Base-by-base conservation (phyloP, 2,329 filamentous ascomycete species). In the Cryphonectria carpinicola region DNA sequence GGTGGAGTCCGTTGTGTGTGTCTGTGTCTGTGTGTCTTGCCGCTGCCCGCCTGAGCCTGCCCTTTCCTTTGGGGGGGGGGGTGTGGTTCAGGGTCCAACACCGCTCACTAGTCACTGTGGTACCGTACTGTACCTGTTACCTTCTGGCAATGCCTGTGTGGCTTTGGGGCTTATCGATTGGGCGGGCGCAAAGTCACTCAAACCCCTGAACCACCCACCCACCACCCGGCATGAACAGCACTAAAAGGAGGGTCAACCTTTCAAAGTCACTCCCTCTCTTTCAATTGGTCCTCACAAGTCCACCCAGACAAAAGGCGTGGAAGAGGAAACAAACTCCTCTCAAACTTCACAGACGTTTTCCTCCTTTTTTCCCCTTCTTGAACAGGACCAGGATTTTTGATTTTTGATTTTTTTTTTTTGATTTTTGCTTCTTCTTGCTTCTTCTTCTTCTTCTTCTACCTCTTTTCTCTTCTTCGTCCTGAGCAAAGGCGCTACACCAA, bases 91-190 rank as follows among this genome's bases (percentile, higher is more conserved):
- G 39, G 61, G 61, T 25, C 61, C 43, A 58, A 58, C 7, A 17
- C 28, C n/a, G 2, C n/a, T 28, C 13, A 58, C 13, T 35, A n/a
- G 46, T 8, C 46, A 32, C 25, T 19, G 25, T 17, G 43, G 54
- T 28, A 58, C 54, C 7, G 54, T 19, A 35, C n/a, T 35, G 46
- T 49, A 49, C 46, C 19, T 39, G 37, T 39, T 39, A 25, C 5
- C 39, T 17, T 28, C 25, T 65, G 28, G 41, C 32, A 49, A 8
- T 49, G 46, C 46, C 32, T 32, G 19, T 39, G 46, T 68, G 60
- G 66, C 60, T 68, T 68, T 63, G 54, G 49, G 56, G 58, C 60
- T 68, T 68, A 64, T 68, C 66, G 60, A 64, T 68, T 68, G 61
- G 43, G 43, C 32, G 66, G 39, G 39, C 25, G 13, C 25, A 28